Conservation (phyloP, 345 rosid genomes). For the Eucalyptus polyanthemos region DNA sequence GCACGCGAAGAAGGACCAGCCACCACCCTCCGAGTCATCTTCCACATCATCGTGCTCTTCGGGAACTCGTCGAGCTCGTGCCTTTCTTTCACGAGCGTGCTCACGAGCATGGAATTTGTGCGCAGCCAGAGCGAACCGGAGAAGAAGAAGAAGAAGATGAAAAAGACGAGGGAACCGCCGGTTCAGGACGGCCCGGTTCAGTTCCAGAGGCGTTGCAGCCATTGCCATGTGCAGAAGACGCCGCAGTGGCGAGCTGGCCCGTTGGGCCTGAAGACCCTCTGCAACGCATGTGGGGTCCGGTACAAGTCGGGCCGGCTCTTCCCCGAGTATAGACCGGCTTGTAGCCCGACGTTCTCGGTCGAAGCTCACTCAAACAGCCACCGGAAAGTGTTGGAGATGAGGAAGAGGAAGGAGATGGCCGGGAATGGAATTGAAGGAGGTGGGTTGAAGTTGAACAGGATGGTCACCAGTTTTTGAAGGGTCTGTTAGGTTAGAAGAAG, state of each 20-base stretch:
- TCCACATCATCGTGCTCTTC: conserved; percentile 13
- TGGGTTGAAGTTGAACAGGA: neutral
- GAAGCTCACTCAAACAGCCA: conserved; percentile 33
- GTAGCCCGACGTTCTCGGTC: conserved; percentile 32
- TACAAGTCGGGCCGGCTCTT: conserved; percentile 35
- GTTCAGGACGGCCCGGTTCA: neutral
- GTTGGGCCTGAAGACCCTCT: conserved; percentile 27
- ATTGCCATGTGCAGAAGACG: conserved; percentile 32
- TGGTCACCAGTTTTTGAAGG: neutral
- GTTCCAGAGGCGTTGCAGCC: conserved; percentile 28
- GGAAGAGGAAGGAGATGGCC: conserved; percentile 18
- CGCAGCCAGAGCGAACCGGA: neutral
- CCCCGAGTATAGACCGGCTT: conserved; percentile 40
- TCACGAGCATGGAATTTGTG: neutral
- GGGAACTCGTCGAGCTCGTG: neutral
- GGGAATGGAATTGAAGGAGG: neutral
- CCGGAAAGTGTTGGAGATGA: conserved; percentile 35
- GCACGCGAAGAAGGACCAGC: conserved; percentile 6
- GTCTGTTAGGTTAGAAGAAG: neutral
- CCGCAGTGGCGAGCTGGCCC: conserved; percentile 46
- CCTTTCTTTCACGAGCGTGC: neutral
- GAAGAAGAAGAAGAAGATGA: conserved; percentile 1
- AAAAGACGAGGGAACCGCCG: neutral
- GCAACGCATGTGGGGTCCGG: conserved; percentile 41
- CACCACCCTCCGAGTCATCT: neutral